Base-by-base conservation (phyloP, 1,284 basidiomycete genomes). In the Fomitopsis schrenkii region DNA sequence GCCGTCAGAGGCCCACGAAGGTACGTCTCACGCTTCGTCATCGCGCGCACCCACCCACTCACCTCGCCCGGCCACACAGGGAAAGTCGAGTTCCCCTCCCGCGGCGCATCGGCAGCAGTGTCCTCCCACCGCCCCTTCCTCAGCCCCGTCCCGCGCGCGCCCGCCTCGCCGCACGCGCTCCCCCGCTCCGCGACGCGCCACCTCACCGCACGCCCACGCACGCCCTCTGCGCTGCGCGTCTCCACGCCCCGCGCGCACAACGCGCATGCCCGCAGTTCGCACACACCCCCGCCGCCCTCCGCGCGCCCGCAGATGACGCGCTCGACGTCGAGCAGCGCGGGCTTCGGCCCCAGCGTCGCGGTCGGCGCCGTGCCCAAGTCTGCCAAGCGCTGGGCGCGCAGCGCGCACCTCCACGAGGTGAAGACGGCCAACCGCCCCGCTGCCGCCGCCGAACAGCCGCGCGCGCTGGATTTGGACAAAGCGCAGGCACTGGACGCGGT, bases 371-470 rank as follows among this genome's bases (percentile, higher is more conserved):
- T 72, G 30, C 78, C 79, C 14, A 77, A 77, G 63, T 83, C 83
- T 22, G 82, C 82, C 44, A 83, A 81, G 62, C 79, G 79, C 45
- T 88, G 84, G 83, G 89, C 88, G 28, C 77, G 87, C 50, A 88
- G 79, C 4, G 86, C 90, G 2, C 90, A 91, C 76, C 64, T 91
- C 62, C 90, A 91, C 66, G 87, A 90, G 69, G 83, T 90, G 62
- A 79, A 78, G 63, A 64, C 61, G 30, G 45, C 61, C 17, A 40
- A 19, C 10, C 46, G 54, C 19, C 7, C 35, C 9, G 14, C 9
- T 4, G 38, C 38, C 3, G 0, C 12, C 10, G 35, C 10, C 38
- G 38, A 40, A 4, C 38, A 40, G 38, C 12, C 38, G 12, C 38
- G 5, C 38, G 2, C 38, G 38, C 14, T 15, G 6, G 38, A 40